A percentile compares a stretch with the other conserved stretches of the same genome.
These are phyloP conservation scores for Piromyces finnis DNA, from an alignment of 192 early-diverging fungal genomes.

Conservation along the genomic window DNA sequence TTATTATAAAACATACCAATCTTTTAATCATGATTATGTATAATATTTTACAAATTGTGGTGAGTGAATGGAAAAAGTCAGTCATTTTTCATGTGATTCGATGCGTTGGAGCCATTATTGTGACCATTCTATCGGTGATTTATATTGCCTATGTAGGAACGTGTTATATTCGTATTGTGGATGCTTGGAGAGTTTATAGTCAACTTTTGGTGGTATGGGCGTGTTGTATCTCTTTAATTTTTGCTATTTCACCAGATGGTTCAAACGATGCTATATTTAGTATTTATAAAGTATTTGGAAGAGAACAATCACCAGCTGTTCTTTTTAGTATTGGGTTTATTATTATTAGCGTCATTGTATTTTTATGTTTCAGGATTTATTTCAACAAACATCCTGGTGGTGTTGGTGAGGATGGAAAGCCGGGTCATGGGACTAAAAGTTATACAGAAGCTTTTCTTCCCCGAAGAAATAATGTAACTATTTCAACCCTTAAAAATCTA, in stretches of 20 bases:
- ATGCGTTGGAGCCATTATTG: neutral
- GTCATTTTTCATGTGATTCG: neutral
- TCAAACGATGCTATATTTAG: neutral
- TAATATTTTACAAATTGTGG: neutral
- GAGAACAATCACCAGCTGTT: neutral
- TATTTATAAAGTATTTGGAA: neutral
- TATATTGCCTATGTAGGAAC: neutral
- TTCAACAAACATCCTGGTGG: neutral
- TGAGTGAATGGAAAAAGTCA: neutral
- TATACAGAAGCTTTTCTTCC: neutral
- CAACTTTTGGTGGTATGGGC: neutral
- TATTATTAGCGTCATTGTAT: neutral
- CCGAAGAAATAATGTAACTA: neutral
- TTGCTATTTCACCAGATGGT: neutral
- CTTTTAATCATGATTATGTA: neutral
- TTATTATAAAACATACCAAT: neutral
- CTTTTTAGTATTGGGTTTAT: neutral
- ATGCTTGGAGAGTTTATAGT: neutral
- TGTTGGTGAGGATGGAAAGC: neutral
- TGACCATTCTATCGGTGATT: neutral
- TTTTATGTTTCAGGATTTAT: neutral
- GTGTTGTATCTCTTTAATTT: neutral
- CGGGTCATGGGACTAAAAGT: neutral
- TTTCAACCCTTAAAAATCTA: neutral
- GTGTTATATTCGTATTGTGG: neutral